Conservation (phyloP, 177 flowering plant genomes). For the Vitis hybrid region DNA sequence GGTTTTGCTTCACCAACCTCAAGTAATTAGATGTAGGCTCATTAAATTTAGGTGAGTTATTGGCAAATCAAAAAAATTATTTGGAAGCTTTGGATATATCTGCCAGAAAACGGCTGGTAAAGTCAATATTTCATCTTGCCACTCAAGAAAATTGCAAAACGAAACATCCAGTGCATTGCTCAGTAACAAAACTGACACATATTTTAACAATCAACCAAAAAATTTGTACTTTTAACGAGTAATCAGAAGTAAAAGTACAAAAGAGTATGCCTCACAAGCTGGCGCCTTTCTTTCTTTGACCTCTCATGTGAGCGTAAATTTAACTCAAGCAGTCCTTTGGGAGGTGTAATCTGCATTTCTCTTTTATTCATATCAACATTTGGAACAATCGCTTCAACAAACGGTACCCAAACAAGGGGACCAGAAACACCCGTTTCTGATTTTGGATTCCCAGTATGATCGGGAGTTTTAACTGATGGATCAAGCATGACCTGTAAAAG, state of each 20-base stretch:
- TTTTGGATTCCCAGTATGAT: conserved; percentile 31
- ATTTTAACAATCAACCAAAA: too few relatives aligned
- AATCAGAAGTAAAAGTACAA: conserved; percentile 16
- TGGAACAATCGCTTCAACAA: conserved; percentile 97
- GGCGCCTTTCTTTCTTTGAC: conserved; percentile 93
- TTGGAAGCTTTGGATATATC: too few relatives aligned
- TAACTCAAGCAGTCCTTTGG: conserved; percentile 88
- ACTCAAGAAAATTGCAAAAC: too few relatives aligned
- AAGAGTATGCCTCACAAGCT: conserved; percentile 66
- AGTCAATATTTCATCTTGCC: too few relatives aligned
- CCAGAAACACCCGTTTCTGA: conserved; percentile 39
- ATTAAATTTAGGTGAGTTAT: not conserved
- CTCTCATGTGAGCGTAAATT: conserved; percentile 64
- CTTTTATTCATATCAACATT: conserved; percentile 63
- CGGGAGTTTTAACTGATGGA: conserved; percentile 26
- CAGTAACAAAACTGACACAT: too few relatives aligned
- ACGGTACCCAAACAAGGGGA: conserved; percentile 78
- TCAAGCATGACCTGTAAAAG: conserved; percentile 73
- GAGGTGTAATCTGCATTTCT: conserved; percentile 89
- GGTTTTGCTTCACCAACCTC: not conserved
- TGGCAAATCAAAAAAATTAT: too few relatives aligned
- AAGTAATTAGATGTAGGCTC: not conserved
- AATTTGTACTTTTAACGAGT: not conserved
- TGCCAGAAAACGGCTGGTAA: too few relatives aligned
- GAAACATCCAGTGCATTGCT: too few relatives aligned